phyloP scores from a whole-genome alignment of 2,329 filamentous ascomycete genomes.

The Bipolaris oryzae region DNA sequence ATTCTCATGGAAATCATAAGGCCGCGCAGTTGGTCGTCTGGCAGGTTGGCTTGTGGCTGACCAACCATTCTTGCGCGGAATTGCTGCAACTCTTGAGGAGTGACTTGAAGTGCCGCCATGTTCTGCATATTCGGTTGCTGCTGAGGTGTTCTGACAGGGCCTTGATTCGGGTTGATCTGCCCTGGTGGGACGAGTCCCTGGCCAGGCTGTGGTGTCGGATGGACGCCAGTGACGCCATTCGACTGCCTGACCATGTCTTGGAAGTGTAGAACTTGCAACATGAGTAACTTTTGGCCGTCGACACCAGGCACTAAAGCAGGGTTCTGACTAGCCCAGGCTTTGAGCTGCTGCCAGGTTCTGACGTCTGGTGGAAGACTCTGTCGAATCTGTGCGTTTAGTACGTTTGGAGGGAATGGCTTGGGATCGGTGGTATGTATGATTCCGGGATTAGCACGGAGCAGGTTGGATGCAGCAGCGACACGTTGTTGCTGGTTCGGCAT shows the following conservation, averaged over 20 bases:
- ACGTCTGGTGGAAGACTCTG: conserved; percentile 56
- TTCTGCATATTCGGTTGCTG: conserved; percentile 37
- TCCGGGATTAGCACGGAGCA: conserved; percentile 43
- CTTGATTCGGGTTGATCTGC: conserved; percentile 47
- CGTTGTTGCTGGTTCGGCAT: conserved; percentile 36
- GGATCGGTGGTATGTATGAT: conserved; percentile 42
- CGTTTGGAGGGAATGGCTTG: conserved; percentile 39
- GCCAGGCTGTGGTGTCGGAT: conserved; percentile 30
- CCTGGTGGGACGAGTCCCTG: conserved; percentile 46
- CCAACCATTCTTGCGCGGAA: conserved; percentile 44
- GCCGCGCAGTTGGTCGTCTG: conserved; percentile 36
- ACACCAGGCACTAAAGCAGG: conserved; percentile 35
- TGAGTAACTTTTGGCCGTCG: conserved; percentile 39
- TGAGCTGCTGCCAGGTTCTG: conserved; percentile 63
- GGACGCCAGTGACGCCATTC: conserved; percentile 21
- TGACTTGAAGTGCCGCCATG: conserved; percentile 38
- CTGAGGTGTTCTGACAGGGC: conserved; percentile 34
- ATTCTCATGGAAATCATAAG: conserved; percentile 34
- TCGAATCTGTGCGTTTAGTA: conserved; percentile 31
- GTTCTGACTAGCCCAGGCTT: conserved; percentile 59
- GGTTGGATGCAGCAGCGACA: conserved; percentile 30
- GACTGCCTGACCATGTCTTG: conserved; percentile 46
- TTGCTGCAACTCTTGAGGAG: conserved; percentile 49
- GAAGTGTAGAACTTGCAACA: conserved; percentile 53
- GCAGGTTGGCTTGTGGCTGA: conserved; percentile 34